Evolutionary conservation across 2,329 filamentous ascomycete species (phyloP).

Genomic region (Colletotrichum costaricense): DNA sequence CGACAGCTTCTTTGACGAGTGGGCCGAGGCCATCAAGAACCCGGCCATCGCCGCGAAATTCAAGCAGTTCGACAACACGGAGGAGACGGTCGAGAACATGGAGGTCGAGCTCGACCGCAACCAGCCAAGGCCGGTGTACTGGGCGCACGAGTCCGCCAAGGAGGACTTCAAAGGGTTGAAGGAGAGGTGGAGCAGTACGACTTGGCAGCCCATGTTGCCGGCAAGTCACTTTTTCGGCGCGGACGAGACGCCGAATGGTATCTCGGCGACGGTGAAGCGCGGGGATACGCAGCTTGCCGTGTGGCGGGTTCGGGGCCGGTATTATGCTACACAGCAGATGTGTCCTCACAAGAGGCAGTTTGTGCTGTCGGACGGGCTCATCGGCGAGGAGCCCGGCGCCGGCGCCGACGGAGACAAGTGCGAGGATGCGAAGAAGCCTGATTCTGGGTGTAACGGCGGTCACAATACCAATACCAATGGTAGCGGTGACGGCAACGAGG

Average conservation of each 20-base stretch:
- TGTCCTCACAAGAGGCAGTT: conserved; percentile 93
- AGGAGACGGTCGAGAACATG: conserved; percentile 75
- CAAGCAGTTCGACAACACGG: conserved; percentile 85
- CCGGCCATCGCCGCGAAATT: conserved; percentile 78
- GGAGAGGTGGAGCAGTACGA: conserved; percentile 72
- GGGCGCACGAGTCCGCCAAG: conserved; percentile 74
- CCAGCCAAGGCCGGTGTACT: conserved; percentile 80
- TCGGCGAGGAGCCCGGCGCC: conserved; percentile 70
- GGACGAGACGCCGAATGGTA: conserved; percentile 75
- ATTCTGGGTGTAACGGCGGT: conserved; percentile 43
- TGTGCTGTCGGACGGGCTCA: conserved; percentile 85
- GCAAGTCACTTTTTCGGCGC: conserved; percentile 74
- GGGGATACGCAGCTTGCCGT: conserved; percentile 91
- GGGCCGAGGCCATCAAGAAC: conserved; percentile 82
- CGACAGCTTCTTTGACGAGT: conserved; percentile 88
- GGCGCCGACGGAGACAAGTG: conserved; percentile 36
- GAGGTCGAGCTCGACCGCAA: conserved; percentile 79
- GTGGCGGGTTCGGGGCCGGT: conserved; percentile 84
- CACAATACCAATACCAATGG: conserved; percentile 30
- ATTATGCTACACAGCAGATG: conserved; percentile 93
- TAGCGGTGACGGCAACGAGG: not conserved
- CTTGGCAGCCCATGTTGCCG: conserved; percentile 85
- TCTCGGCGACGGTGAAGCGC: conserved; percentile 82
- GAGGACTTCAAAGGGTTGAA: conserved; percentile 77
- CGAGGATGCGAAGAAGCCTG: conserved; percentile 49